A percentile compares a stretch with the other conserved stretches of the same genome.
Evolutionary conservation across 768 basidiomycete species (phyloP).

Genomic region (Boletus subparvulus): DNA sequence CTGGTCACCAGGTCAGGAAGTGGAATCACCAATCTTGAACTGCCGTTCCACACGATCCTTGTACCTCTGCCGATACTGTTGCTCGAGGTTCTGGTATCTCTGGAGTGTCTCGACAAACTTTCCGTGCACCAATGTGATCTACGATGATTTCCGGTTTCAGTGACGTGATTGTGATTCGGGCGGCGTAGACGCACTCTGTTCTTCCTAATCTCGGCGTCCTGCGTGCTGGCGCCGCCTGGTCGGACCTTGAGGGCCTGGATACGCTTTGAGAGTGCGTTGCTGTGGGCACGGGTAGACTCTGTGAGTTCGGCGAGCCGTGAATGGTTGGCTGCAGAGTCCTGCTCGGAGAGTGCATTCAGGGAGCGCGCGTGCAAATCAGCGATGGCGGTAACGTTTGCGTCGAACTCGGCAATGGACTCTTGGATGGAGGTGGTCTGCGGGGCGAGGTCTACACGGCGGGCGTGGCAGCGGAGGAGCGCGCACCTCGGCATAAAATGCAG

Average conservation of each 20-base stretch:
- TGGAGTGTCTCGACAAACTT: slow-evolving; percentile 78
- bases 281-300: slow-evolving; percentile 57
- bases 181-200: slow-evolving; percentile 23
- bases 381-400: slow-evolving; percentile 45
- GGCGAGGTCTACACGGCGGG: not conserved
- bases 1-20: not conserved
- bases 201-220: slow-evolving; percentile 49
- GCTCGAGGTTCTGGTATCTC: slow-evolving; percentile 75
- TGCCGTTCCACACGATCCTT: slow-evolving; percentile 72
- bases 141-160: not conserved
- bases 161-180: not conserved
- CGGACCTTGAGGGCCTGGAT: slow-evolving; percentile 56
- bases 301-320: slow-evolving; percentile 58
- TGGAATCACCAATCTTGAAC: slow-evolving; percentile 63
- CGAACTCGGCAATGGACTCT: slow-evolving; percentile 44
- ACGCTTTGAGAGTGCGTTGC: slow-evolving; percentile 55
- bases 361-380: slow-evolving; percentile 51
- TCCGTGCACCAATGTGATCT: slow-evolving; percentile 60
- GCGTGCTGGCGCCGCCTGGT: slow-evolving; percentile 29
- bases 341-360: slow-evolving; percentile 49
- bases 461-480: not conserved
- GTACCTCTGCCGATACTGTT: slow-evolving; percentile 62
- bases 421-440: slow-evolving; percentile 49
- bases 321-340: slow-evolving; percentile 39
- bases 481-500: slow-evolving; percentile 36